Conservation (phyloP, 768 basidiomycete genomes). For the Hygrophorus russula region DNA sequence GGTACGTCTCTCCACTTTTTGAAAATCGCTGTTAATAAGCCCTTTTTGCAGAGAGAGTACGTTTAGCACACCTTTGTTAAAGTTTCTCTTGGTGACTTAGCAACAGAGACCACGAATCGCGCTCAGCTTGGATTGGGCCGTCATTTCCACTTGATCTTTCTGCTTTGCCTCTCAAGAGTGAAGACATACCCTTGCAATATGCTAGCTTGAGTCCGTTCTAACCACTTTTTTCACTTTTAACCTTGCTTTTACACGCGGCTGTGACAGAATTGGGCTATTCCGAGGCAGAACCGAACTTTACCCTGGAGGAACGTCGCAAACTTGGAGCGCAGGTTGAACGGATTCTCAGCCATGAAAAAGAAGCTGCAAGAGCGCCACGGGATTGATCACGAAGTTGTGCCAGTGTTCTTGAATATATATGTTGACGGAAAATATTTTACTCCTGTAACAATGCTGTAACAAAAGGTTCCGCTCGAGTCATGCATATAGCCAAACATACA, state of each 20-base stretch:
- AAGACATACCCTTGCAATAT: constrained; percentile 58
- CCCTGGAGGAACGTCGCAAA: constrained; percentile 49
- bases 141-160: constrained; percentile 57
- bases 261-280: constrained; percentile 60
- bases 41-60: constrained; percentile 35
- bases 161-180: constrained; percentile 36
- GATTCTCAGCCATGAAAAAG: constrained; percentile 47
- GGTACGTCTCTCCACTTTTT: constrained; percentile 26
- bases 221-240: neutral
- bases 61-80: constrained; percentile 11
- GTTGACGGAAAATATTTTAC: too few relatives aligned
- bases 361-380: constrained; percentile 53
- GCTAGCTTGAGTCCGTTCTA: constrained; percentile 42
- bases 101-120: constrained; percentile 59
- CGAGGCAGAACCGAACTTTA: constrained; percentile 32
- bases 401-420: too few relatives aligned
- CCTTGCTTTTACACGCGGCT: neutral
- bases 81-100: neutral
- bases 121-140: constrained; percentile 66
- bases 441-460: too few relatives aligned
- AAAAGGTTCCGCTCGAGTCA: too few relatives aligned
- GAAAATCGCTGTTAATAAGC: neutral
- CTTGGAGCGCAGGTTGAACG: constrained; percentile 53
- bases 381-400: too few relatives aligned
- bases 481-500: too few relatives aligned